Conservation (phyloP, 2,329 filamentous ascomycete genomes). For the Lasiodiplodia gonubiensis region DNA sequence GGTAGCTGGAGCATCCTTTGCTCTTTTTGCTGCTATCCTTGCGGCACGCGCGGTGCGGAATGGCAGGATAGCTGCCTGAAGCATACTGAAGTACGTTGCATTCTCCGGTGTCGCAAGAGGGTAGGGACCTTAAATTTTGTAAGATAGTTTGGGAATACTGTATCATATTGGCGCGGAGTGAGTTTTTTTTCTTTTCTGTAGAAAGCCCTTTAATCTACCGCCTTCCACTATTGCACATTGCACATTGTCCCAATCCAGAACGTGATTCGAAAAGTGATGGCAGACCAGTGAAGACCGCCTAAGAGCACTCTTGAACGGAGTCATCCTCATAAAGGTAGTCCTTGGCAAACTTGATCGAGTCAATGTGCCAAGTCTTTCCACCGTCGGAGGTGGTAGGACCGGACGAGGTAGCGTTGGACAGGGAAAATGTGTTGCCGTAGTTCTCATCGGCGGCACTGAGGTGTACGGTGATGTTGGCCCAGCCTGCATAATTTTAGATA, state of each 20-base stretch:
- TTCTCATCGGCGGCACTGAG: slow-evolving; percentile 28
- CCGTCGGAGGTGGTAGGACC: slow-evolving; percentile 28
- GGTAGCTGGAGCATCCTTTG: neutral
- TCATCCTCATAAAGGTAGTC: slow-evolving; percentile 18
- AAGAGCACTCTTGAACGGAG: slow-evolving; percentile 3
- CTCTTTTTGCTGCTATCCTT: slow-evolving; percentile 5
- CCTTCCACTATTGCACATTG: too few relatives aligned
- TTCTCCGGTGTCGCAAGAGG: too few relatives aligned
- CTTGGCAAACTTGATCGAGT: slow-evolving; percentile 29
- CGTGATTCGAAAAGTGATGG: neutral
- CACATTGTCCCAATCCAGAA: neutral
- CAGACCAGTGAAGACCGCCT: neutral
- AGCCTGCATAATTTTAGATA: neutral
- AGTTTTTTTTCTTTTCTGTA: neutral
- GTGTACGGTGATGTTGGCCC: slow-evolving; percentile 29
- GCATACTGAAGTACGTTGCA: neutral
- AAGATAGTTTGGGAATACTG: too few relatives aligned
- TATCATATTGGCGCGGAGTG: neutral
- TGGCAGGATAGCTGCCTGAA: neutral
- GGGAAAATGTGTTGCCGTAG: slow-evolving; percentile 21
- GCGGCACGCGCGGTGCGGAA: neutral
- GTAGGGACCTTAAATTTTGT: neutral
- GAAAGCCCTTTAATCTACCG: neutral
- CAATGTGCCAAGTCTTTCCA: slow-evolving; percentile 32
- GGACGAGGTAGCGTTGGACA: slow-evolving; percentile 16